These are phyloP conservation scores for Didymella keratinophila DNA, from an alignment of 2,329 filamentous ascomycete genomes.

Conservation along the genomic window DNA sequence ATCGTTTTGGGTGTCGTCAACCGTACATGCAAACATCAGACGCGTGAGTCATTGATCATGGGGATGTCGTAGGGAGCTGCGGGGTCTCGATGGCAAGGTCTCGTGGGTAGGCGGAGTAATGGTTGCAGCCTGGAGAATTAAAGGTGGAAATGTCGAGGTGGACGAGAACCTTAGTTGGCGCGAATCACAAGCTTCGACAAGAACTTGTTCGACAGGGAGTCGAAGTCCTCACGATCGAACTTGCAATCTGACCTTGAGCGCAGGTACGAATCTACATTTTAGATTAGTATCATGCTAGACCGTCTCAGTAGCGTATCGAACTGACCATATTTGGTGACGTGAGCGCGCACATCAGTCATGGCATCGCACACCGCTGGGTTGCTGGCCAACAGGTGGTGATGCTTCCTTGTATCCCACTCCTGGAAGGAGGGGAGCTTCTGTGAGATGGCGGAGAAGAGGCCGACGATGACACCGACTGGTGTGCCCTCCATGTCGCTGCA, in stretches of 20 bases:
- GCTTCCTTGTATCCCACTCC: slow-evolving; percentile 92
- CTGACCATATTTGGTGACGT: slow-evolving; percentile 94
- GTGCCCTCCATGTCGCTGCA: slow-evolving; percentile 96
- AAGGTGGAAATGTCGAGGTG: slow-evolving; percentile 22
- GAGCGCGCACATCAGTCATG: slow-evolving; percentile 92
- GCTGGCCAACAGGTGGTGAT: slow-evolving; percentile 88
- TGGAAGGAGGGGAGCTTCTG: slow-evolving; percentile 92
- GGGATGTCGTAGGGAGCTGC: slow-evolving; percentile 38
- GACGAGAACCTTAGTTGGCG: slow-evolving; percentile 69
- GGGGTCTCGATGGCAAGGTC: slow-evolving; percentile 40
- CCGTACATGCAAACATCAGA: slow-evolving; percentile 45
- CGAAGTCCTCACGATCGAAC: slow-evolving; percentile 92
- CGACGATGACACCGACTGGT: slow-evolving; percentile 94
- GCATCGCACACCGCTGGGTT: slow-evolving; percentile 92
- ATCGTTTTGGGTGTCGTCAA: slow-evolving; percentile 47
- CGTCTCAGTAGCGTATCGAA: slow-evolving; percentile 27
- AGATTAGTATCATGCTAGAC: slow-evolving; percentile 52
- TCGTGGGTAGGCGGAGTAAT: slow-evolving; percentile 23
- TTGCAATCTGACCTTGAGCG: slow-evolving; percentile 78
- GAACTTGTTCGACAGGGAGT: slow-evolving; percentile 97
- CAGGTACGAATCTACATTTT: slow-evolving; percentile 79
- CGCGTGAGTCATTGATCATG: slow-evolving; percentile 42
- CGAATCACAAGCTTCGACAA: slow-evolving; percentile 95
- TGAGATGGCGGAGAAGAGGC: slow-evolving; percentile 96
- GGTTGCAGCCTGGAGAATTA: slow-evolving; percentile 30